Base-by-base conservation (phyloP, 2,329 filamentous ascomycete genomes). In the Scedosporium minutisporum region DNA sequence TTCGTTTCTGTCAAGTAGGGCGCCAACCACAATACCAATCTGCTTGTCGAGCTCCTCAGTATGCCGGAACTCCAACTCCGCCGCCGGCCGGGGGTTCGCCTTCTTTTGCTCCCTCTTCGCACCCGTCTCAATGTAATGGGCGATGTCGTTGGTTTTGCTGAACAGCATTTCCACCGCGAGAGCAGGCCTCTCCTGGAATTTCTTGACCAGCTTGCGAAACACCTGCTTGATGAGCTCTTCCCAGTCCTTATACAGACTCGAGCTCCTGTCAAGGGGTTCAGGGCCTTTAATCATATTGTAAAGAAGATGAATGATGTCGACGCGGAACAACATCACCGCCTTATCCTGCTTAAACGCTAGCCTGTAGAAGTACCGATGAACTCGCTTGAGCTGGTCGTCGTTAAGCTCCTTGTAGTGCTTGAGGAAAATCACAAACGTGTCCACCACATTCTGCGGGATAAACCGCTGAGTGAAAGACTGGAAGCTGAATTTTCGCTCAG, bases 261-360 rank as follows among this genome's bases (percentile, higher is more conserved):
- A 84, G 18, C 81, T 80, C 41, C 81, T 82, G 69, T 93, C 87
- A 38, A 97, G 76, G 1, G 88, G 85, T 64, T 90, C 85, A 0
- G 91, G 90, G 0, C 93, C 93, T 72, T 96, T 96, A 73, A 97
- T 89, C 86, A 99, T 93, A 70, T 86, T 88, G 71, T 96, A 87
- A 59, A 99, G 87, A 1, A 97, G 80, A 53, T 90, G 86, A 57
- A 99, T 85, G 42, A 97, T 96, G 71, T 97, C 95, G 4, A 96
- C 84, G 9, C 93, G 86, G 75, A 92, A 97, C 1, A 99, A 80
- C 77, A 97, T 84, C 23, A 97, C 87, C 63, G 87, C 87, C 78
- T 95, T 87, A 57, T 97, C 91, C 73, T 96, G 90, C 76, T 97
- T 99, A 79, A 97, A 97, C 0, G 92, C 92, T 10, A 96, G 82